Conservation (phyloP, 176 grass and related monocot genomes). For the Zea luxurians region DNA sequence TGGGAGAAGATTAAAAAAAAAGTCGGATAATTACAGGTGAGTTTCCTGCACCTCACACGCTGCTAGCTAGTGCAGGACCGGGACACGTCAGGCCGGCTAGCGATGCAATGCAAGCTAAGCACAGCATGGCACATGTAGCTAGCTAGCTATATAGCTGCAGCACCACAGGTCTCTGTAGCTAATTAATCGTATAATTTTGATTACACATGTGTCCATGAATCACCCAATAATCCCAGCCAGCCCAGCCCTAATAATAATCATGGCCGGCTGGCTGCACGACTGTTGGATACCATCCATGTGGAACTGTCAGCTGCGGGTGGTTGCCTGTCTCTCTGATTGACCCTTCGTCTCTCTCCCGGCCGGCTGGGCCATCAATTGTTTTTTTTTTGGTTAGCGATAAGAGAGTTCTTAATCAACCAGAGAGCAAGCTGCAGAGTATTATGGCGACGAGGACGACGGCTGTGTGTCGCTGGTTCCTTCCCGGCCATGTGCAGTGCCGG, state of each 20-base stretch:
- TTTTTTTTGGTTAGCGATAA: neutral
- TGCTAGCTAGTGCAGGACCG: neutral
- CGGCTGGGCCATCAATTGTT: neutral
- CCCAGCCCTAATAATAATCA: conserved; percentile 3
- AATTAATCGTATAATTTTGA: neutral
- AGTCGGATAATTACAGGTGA: neutral
- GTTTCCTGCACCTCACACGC: neutral
- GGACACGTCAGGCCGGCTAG: neutral
- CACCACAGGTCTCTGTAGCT: neutral
- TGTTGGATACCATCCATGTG: conserved; percentile 8
- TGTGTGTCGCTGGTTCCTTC: neutral
- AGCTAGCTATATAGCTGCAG: neutral
- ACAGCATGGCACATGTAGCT: neutral
- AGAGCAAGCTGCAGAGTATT: neutral
- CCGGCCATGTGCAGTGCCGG: conserved; percentile 13
- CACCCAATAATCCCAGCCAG: conserved; percentile 1
- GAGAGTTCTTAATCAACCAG: conserved; percentile 2
- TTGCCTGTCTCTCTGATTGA: conserved; percentile 12
- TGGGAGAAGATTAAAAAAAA: neutral
- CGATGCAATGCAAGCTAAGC: neutral
- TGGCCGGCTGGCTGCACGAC: conserved; percentile 1
- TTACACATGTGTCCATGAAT: neutral
- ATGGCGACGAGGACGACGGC: neutral
- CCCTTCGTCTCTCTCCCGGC: neutral
- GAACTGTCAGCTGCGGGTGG: neutral